Base-by-base conservation (phyloP, 73 alveolate genomes). In the Paramecium caudatum region DNA sequence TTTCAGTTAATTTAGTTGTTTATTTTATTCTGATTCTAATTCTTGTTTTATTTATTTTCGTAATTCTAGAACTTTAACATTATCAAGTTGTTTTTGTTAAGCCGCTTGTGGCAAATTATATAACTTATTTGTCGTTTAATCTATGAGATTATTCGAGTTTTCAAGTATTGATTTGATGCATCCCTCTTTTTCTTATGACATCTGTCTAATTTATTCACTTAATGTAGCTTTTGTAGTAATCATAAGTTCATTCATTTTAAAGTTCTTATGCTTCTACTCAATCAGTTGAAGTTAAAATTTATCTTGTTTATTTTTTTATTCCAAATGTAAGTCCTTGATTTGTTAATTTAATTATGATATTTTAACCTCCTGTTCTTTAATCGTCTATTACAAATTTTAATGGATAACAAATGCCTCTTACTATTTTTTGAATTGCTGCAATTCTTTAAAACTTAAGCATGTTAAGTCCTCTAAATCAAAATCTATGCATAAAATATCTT, bases 401-500 rank as follows among this genome's bases (percentile, higher is more conserved):
- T 55, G 23, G 0, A 43, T 43, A 55, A 55, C 30, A 3, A 55
- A 0, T 2, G 80, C 80, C 12, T 55, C 80, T 55, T 55, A 23
- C 17, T 55, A 55, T 55, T 19, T 55, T 23, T 55, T 55, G 30
- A 9, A 55, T 23, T 55, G 7, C 3, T 55, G 23, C 0, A 55
- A 27, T 55, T 55, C 80, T 25, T 55, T 55, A 10, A 39, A 39
- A 39, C 48, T 39, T 39, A 39, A 39, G 9, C 48, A 39, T 6
- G 5, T 39, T 39, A 39, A 39, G 9, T 39, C 9, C 5, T 39
- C 80, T 12, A 55, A 55, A 55, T 55, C 80, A 55, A 55, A 55
- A 2, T 55, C 80, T 27, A 55, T 55, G 30, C 80, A 55, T 55
- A 55, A 23, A 27, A 55, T 55, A 7, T 55, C 80, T 9, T 55